Percentiles rank a stretch among this genome's conserved stretches.
These are phyloP conservation scores for Pseudopithomyces chartarum DNA, from an alignment of 2,329 filamentous ascomycete genomes.

Conservation along the genomic window DNA sequence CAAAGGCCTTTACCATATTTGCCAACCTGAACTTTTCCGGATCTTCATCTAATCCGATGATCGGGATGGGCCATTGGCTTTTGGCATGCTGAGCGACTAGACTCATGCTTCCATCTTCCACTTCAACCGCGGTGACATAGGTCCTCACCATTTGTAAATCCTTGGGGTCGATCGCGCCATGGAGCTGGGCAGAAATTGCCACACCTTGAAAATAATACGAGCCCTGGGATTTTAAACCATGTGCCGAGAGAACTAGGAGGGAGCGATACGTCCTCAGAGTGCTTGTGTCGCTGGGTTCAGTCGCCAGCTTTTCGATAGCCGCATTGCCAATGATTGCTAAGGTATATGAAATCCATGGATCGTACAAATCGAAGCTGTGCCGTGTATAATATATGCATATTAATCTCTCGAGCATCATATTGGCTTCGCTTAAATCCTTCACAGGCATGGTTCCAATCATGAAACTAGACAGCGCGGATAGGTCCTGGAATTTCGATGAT, in stretches of 20 bases:
- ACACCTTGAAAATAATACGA: no score
- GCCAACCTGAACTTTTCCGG: constrained; percentile 2
- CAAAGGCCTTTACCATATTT: no score
- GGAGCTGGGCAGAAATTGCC: no score
- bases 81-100: not conserved
- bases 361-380: not conserved
- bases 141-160: no score
- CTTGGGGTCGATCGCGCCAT: no score
- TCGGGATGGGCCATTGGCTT: constrained; percentile 4
- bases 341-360: not conserved
- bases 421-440: not conserved
- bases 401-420: not conserved
- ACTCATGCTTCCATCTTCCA: not conserved
- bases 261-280: no score
- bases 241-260: no score
- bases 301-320: not conserved
- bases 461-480: no score
- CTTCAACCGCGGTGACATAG: no score
- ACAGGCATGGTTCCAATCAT: not conserved
- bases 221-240: no score
- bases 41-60: not conserved
- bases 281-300: no score
- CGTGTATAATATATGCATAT: not conserved
- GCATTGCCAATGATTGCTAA: not conserved
- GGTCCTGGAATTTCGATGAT: no score